A percentile compares a stretch with the other conserved stretches of the same genome.
phyloP scores from a whole-genome alignment of 1,284 basidiomycete species.

The Ganoderma leucocontextum region DNA sequence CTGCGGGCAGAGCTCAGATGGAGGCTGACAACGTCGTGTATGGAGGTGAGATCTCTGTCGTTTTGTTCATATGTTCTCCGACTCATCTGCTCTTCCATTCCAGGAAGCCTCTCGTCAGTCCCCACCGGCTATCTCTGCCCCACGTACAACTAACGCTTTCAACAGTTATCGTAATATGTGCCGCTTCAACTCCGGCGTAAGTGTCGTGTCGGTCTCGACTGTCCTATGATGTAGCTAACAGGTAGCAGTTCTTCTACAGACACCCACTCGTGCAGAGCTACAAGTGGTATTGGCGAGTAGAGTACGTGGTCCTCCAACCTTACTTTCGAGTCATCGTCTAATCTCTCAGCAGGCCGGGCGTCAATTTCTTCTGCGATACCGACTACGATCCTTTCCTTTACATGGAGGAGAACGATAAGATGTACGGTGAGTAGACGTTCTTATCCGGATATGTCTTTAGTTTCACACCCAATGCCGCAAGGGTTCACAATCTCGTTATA shows the following conservation, averaged over 20 bases:
- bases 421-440: constrained; percentile 54
- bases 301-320: constrained; percentile 42
- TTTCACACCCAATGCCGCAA: constrained; percentile 25
- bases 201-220: constrained; percentile 30
- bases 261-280: constrained; percentile 56
- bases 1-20: constrained; percentile 75
- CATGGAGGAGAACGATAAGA: constrained; percentile 80
- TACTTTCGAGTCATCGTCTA: constrained; percentile 55
- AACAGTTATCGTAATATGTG: constrained; percentile 59
- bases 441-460: not conserved
- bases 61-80: constrained; percentile 25
- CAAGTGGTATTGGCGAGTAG: constrained; percentile 47
- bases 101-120: constrained; percentile 35
- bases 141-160: not conserved
- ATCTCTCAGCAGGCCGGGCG: constrained; percentile 62
- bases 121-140: not conserved
- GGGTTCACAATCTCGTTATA: constrained; percentile 81
- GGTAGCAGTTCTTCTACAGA: constrained; percentile 59
- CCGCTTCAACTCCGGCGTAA: constrained; percentile 68
- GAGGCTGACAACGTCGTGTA: constrained; percentile 83
- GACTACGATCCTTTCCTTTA: constrained; percentile 78
- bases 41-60: constrained; percentile 59
- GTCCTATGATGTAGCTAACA: not conserved
- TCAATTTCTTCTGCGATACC: constrained; percentile 80
- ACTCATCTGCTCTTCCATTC: constrained; percentile 47